These are phyloP conservation scores for Acacia crassicarpa DNA, from an alignment of 306 rosid genomes.

Conservation along the genomic window DNA sequence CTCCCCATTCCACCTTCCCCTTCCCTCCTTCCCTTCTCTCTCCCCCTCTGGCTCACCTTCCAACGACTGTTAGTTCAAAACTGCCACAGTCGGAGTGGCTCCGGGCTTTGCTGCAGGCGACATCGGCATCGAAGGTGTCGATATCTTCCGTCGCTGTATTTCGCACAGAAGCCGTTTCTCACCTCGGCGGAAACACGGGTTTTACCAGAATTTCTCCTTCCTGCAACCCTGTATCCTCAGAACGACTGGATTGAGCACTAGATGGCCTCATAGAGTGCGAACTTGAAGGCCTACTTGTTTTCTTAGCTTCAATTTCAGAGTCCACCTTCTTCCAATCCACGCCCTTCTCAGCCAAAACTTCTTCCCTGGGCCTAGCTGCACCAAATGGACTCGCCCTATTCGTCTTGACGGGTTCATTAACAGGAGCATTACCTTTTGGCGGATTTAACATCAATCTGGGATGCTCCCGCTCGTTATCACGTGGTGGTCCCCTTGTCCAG, in stretches of 20 bases:
- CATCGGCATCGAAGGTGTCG: too few species aligned
- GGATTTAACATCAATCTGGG: conserved; percentile 81
- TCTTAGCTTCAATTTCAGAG: conserved; percentile 81
- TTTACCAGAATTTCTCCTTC: conserved; percentile 56
- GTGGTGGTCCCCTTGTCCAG: conserved; percentile 59
- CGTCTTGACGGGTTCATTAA: conserved; percentile 50
- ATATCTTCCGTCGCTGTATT: too few species aligned
- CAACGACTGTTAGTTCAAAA: too few species aligned
- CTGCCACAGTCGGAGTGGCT: too few species aligned
- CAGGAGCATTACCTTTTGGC: conserved; percentile 45
- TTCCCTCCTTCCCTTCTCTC: too few species aligned
- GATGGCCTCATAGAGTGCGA: conserved; percentile 90
- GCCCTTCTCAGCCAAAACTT: conserved; percentile 89
- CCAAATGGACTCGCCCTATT: conserved; percentile 84
- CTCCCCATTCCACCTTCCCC: too few species aligned
- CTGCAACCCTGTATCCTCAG: conserved; percentile 70
- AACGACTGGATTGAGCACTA: conserved; percentile 84
- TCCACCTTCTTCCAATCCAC: conserved; percentile 91
- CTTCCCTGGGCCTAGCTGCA: conserved; percentile 92
- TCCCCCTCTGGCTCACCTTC: too few species aligned
- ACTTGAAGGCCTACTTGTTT: conserved; percentile 80
- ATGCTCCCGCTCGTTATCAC: conserved; percentile 59
- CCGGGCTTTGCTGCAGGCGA: too few species aligned
- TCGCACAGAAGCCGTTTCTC: too few species aligned
- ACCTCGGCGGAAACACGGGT: too few species aligned